Evolutionary conservation across 805 yeast species (phyloP).

Genomic region (Wickerhamomyces bovis): DNA sequence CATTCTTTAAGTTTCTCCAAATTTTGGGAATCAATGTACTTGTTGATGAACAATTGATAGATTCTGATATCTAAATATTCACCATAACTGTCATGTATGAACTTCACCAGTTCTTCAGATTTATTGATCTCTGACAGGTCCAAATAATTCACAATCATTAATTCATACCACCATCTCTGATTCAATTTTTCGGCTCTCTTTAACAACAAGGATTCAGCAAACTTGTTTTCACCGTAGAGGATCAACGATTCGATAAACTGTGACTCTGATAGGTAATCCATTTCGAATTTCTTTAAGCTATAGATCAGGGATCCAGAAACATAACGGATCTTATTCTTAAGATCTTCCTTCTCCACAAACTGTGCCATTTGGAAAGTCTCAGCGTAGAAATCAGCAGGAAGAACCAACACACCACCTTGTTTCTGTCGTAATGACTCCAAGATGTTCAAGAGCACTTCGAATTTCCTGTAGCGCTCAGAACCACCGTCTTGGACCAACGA

Average conservation of each 20-base stretch:
- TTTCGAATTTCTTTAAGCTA: constrained; percentile 32
- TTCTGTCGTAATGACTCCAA: constrained; percentile 8
- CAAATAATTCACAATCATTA: constrained; percentile 38
- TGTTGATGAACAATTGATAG: constrained; percentile 29
- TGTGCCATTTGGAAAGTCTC: constrained; percentile 38
- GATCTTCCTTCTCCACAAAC: constrained; percentile 28
- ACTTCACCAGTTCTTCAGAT: constrained; percentile 31
- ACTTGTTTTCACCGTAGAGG: constrained; percentile 25
- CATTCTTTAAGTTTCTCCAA: constrained; percentile 27
- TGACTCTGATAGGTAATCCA: constrained; percentile 47
- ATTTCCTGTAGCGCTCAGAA: constrained; percentile 10
- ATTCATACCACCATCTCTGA: constrained; percentile 49
- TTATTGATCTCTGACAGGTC: constrained; percentile 26
- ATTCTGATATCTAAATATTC: constrained; percentile 34
- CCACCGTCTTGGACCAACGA: constrained; percentile 4
- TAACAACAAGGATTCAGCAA: constrained; percentile 34
- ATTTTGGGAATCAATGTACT: constrained; percentile 25
- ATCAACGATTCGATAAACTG: constrained; percentile 42
- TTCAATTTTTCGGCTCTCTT: constrained; percentile 30
- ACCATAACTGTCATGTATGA: constrained; percentile 24
- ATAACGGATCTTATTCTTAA: constrained; percentile 30
- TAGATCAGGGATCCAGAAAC: constrained; percentile 40
- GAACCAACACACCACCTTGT: constrained; percentile 3
- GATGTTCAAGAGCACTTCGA: constrained; percentile 11
- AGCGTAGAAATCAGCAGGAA: constrained; percentile 28